Percentiles rank a stretch among this genome's conserved stretches.
phyloP scores from a whole-genome alignment of 1,284 basidiomycete genomes.

The Rhodotorula sp. region DNA sequence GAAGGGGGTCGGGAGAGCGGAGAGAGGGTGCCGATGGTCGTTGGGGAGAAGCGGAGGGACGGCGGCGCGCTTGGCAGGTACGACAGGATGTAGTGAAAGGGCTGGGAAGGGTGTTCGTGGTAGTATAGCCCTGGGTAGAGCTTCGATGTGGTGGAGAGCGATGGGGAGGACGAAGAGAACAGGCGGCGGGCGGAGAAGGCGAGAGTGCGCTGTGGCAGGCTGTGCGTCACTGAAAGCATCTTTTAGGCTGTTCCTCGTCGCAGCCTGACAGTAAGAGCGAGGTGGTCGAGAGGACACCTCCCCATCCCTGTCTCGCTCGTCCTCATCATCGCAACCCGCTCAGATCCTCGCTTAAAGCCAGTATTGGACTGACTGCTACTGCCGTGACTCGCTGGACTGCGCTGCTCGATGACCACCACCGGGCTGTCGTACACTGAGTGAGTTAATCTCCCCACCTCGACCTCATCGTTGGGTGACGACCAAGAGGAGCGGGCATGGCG shows the following conservation, averaged over 20 bases:
- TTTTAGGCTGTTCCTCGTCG: not conserved
- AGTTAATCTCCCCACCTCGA: not conserved
- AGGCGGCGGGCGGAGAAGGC: not conserved
- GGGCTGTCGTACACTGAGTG: conserved; percentile 11
- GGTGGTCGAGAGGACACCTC: not conserved
- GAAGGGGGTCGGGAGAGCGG: not conserved
- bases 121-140: conserved; percentile 31
- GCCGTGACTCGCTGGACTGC: not conserved
- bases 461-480: not conserved
- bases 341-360: not conserved
- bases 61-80: conserved; percentile 32
- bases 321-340: not conserved
- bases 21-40: conserved; percentile 30
- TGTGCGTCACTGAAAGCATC: not conserved
- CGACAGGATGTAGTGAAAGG: conserved; percentile 21
- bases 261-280: not conserved
- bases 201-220: not conserved
- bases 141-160: conserved; percentile 8
- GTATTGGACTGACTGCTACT: no score
- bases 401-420: not conserved
- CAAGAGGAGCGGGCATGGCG: not conserved
- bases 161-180: not conserved
- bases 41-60: conserved; percentile 31
- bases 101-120: conserved; percentile 16
- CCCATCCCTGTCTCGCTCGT: not conserved